These are phyloP conservation scores for Phytophthora litchii DNA, from an alignment of 352 stramenopile genomes.

Conservation along the genomic window DNA sequence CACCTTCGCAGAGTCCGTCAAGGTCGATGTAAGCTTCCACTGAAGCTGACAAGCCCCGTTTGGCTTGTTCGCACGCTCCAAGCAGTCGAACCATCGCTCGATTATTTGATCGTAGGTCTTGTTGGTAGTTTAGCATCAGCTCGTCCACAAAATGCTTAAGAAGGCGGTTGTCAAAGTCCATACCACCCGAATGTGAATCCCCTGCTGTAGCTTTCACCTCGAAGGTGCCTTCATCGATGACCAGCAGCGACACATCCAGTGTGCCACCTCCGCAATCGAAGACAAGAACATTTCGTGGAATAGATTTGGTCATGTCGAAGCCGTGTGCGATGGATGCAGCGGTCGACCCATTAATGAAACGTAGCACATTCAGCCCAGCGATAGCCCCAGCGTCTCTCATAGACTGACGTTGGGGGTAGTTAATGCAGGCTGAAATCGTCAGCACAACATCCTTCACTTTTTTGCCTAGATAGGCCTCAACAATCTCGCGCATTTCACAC, in stretches of 20 bases:
- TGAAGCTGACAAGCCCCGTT: neutral
- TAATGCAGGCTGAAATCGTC: slow-evolving; percentile 3
- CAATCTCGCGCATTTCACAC: slow-evolving; percentile 3
- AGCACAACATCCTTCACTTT: neutral
- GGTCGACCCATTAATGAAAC: slow-evolving; percentile 1
- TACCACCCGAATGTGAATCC: slow-evolving; percentile 1
- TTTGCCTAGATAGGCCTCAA: neutral
- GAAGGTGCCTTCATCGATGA: slow-evolving; percentile 9
- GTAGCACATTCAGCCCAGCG: slow-evolving; percentile 5
- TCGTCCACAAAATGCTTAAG: slow-evolving; percentile 4
- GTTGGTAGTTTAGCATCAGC: neutral
- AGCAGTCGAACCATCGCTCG: slow-evolving; percentile 2
- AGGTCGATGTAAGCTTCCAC: neutral
- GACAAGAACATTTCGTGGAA: neutral
- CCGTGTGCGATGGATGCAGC: slow-evolving; percentile 9
- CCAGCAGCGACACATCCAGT: slow-evolving; percentile 8
- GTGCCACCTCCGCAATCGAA: slow-evolving; percentile 2
- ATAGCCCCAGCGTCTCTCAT: slow-evolving; percentile 2
- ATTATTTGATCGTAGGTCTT: neutral
- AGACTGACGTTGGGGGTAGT: neutral
- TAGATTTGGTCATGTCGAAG: neutral
- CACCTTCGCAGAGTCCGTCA: slow-evolving; percentile 3
- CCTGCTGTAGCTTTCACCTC: slow-evolving; percentile 5
- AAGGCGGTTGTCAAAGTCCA: slow-evolving; percentile 8
- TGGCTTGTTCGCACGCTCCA: neutral